A percentile compares a stretch with the other conserved stretches of the same genome.
These are phyloP conservation scores for Sarocladiaceae sp. DNA, from an alignment of 2,329 filamentous ascomycete genomes.

Conservation along the genomic window DNA sequence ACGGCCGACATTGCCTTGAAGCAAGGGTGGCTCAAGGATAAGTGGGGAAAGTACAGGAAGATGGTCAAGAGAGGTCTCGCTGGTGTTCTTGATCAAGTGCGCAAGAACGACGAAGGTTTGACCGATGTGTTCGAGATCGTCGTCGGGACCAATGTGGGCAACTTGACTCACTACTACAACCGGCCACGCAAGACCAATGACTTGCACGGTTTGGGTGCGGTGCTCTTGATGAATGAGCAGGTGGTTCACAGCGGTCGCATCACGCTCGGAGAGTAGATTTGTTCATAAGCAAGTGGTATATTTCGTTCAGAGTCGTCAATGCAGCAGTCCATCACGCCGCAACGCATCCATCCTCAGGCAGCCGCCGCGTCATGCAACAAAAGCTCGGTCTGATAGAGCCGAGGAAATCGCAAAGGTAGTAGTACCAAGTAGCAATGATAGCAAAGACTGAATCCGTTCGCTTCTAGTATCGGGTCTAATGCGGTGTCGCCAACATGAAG, in stretches of 20 bases:
- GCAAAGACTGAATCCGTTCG: too few species aligned
- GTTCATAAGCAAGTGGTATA: neutral
- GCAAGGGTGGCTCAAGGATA: slow-evolving; percentile 1
- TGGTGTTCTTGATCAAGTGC: slow-evolving; percentile 9
- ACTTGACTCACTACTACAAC: slow-evolving; percentile 1
- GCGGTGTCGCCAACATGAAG: too few species aligned
- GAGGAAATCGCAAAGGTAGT: too few species aligned
- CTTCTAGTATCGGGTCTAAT: too few species aligned
- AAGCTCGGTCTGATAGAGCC: too few species aligned
- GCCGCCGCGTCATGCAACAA: too few species aligned
- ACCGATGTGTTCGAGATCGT: slow-evolving; percentile 10
- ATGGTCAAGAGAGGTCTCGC: slow-evolving; percentile 1
- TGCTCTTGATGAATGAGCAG: slow-evolving; percentile 11
- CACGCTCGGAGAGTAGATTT: neutral
- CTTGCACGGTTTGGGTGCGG: slow-evolving; percentile 10
- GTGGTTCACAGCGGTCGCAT: slow-evolving; percentile 2
- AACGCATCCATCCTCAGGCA: too few species aligned
- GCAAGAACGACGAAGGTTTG: slow-evolving; percentile 6
- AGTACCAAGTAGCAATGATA: too few species aligned
- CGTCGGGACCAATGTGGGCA: slow-evolving; percentile 7
- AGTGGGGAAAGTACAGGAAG: neutral
- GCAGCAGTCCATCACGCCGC: neutral
- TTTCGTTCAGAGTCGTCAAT: too few species aligned
- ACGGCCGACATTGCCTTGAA: neutral
- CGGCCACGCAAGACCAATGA: slow-evolving; percentile 8